Conservation (phyloP, 2,329 filamentous ascomycete genomes). For the Zasmidium angulare region DNA sequence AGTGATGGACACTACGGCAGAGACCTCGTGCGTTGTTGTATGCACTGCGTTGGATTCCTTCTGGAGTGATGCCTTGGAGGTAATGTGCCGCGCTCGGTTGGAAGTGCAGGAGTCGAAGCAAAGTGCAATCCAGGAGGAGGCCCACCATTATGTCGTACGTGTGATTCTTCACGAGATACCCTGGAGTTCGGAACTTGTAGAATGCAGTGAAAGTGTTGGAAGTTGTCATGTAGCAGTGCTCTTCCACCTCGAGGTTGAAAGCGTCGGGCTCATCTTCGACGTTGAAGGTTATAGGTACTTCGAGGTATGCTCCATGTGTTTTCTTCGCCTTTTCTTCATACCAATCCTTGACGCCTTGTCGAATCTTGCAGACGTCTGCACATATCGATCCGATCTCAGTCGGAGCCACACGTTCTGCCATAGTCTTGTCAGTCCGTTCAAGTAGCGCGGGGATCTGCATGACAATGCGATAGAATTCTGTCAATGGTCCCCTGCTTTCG, state of each 20-base stretch:
- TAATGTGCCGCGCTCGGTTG: neutral
- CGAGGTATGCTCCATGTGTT: neutral
- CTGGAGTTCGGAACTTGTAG: slow-evolving; percentile 8
- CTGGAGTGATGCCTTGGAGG: neutral
- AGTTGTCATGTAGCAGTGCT: slow-evolving; percentile 14
- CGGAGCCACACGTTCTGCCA: neutral
- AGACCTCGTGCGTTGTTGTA: slow-evolving; percentile 3
- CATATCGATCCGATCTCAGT: neutral
- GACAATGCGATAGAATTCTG: slow-evolving; percentile 5
- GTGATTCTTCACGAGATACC: slow-evolving; percentile 5
- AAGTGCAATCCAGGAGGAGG: slow-evolving; percentile 11
- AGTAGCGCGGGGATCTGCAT: slow-evolving; percentile 11
- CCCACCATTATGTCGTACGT: slow-evolving; percentile 5
- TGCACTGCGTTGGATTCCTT: slow-evolving; percentile 35
- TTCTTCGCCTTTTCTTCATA: neutral
- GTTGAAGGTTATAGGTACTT: neutral
- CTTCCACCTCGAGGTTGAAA: slow-evolving; percentile 12
- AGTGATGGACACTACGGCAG: slow-evolving; percentile 12
- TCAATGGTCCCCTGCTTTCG: slow-evolving; percentile 2
- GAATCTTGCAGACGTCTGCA: neutral
- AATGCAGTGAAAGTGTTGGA: slow-evolving; percentile 8
- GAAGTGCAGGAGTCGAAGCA: slow-evolving; percentile 17
- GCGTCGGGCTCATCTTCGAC: neutral
- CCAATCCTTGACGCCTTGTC: neutral
- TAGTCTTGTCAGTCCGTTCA: slow-evolving; percentile 2